Percentiles rank a stretch among this genome's conserved stretches.
Conservation (phyloP, 179 eudicot genomes). For the Beta macrorhiza region DNA sequence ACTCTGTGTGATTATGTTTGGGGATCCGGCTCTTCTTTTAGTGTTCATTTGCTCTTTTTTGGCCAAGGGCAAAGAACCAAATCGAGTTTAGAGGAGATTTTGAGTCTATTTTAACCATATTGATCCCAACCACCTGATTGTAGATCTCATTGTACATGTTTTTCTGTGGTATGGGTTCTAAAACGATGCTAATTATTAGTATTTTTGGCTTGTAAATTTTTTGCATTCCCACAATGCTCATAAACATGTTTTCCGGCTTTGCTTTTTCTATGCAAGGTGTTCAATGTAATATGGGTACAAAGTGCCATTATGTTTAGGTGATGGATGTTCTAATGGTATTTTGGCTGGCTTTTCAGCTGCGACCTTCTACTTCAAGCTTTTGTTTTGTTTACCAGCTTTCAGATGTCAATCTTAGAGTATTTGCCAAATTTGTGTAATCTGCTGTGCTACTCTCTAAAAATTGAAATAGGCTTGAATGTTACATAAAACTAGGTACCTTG, state of each 20-base stretch:
- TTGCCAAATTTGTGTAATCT: too few relatives aligned
- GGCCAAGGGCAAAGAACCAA: constrained; percentile 27
- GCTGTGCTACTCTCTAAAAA: too few relatives aligned
- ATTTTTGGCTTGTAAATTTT: constrained; percentile 13
- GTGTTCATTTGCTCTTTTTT: constrained; percentile 23
- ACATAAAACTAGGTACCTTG: too few relatives aligned
- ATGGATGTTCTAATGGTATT: neutral
- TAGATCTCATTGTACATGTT: constrained; percentile 34
- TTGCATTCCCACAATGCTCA: neutral
- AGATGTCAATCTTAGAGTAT: neutral
- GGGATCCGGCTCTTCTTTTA: constrained; percentile 20
- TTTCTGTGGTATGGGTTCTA: constrained; percentile 20
- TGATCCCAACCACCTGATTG: constrained; percentile 25
- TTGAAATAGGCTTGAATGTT: too few relatives aligned
- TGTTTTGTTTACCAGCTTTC: neutral
- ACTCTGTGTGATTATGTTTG: constrained; percentile 4
- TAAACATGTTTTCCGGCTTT: neutral
- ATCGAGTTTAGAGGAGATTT: constrained; percentile 22
- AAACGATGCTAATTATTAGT: neutral
- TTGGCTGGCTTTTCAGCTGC: neutral
- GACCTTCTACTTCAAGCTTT: neutral
- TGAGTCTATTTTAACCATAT: constrained; percentile 28
- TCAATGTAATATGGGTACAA: neutral
- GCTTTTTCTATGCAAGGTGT: neutral
- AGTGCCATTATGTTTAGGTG: neutral